phyloP scores from a whole-genome alignment of 495 filamentous ascomycete species.

The Xylaria scruposa region DNA sequence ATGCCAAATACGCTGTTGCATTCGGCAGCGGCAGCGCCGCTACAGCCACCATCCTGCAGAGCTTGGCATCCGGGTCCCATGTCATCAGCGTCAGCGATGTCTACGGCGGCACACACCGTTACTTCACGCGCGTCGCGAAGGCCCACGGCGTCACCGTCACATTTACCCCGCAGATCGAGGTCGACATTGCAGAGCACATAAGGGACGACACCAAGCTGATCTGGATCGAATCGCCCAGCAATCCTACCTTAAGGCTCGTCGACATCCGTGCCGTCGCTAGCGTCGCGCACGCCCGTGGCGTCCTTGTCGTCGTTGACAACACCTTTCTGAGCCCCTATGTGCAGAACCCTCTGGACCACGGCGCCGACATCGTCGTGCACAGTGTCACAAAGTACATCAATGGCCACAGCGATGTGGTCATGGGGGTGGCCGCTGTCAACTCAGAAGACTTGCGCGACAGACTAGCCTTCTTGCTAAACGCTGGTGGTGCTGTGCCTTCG shows the following conservation, averaged over 20 bases:
- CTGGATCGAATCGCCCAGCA: slow-evolving; percentile 96
- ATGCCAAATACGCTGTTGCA: slow-evolving; percentile 90
- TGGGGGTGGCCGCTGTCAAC: slow-evolving; percentile 98
- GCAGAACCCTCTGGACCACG: slow-evolving; percentile 93
- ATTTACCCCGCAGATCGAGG: slow-evolving; percentile 89
- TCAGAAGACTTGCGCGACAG: slow-evolving; percentile 75
- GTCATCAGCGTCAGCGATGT: slow-evolving; percentile 96
- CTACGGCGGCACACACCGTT: slow-evolving; percentile 96
- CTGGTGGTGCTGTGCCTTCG: slow-evolving; percentile 92
- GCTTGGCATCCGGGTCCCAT: slow-evolving; percentile 88
- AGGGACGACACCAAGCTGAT: slow-evolving; percentile 89
- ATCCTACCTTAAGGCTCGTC: slow-evolving; percentile 89
- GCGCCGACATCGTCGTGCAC: slow-evolving; percentile 98
- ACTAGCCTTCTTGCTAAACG: slow-evolving; percentile 93
- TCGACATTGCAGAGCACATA: slow-evolving; percentile 83
- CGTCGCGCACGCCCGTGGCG: slow-evolving; percentile 84
- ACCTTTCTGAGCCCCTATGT: slow-evolving; percentile 96
- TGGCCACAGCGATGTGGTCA: slow-evolving; percentile 95
- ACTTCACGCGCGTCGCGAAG: slow-evolving; percentile 97
- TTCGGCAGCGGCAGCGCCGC: slow-evolving; percentile 95
- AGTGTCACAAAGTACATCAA: slow-evolving; percentile 99
- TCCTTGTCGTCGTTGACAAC: slow-evolving; percentile 97
- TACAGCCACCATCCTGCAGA: slow-evolving; percentile 91
- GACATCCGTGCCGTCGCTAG: slow-evolving; percentile 86
- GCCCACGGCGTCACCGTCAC: slow-evolving; percentile 95